Evolutionary conservation across 164 flowering plant species (phyloP).

Genomic region (Buxus sempervirens): DNA sequence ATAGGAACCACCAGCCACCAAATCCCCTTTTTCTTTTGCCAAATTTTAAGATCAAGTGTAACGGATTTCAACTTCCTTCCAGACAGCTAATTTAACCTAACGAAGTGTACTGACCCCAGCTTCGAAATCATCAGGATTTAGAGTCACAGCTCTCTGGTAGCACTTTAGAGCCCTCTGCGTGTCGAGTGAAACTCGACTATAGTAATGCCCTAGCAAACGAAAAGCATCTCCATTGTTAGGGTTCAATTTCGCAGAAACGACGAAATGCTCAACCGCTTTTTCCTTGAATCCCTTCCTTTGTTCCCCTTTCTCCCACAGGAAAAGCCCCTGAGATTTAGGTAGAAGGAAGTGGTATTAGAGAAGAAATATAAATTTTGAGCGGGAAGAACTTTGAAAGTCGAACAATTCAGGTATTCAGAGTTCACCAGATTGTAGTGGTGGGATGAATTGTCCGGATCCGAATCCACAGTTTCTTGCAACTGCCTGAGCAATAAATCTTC

Average conservation of each 20-base stretch:
- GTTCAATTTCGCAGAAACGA: slow-evolving; percentile 64
- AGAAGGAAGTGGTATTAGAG: neutral
- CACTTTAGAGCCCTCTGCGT: slow-evolving; percentile 72
- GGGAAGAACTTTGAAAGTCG: neutral
- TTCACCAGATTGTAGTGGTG: slow-evolving; percentile 56
- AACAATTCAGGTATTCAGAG: neutral
- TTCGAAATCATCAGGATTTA: slow-evolving; percentile 64
- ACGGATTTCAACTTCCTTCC: too few species aligned
- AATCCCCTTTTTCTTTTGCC: too few species aligned
- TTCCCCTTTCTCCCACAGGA: slow-evolving; percentile 55
- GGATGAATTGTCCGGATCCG: slow-evolving; percentile 50
- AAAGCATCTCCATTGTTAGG: slow-evolving; percentile 69
- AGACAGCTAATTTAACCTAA: neutral
- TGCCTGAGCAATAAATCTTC: slow-evolving; percentile 11
- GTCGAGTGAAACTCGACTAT: slow-evolving; percentile 37
- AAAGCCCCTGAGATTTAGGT: slow-evolving; percentile 40
- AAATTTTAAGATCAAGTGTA: too few species aligned
- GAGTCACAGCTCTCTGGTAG: slow-evolving; percentile 77
- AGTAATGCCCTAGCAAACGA: slow-evolving; percentile 71
- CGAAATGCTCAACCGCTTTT: slow-evolving; percentile 76
- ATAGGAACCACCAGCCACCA: too few species aligned
- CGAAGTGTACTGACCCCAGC: slow-evolving; percentile 51
- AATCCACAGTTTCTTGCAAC: slow-evolving; percentile 36
- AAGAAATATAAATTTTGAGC: neutral
- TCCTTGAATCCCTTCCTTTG: slow-evolving; percentile 33